Conservation (phyloP, 2,329 filamentous ascomycete genomes). For the Penicillium sp. region DNA sequence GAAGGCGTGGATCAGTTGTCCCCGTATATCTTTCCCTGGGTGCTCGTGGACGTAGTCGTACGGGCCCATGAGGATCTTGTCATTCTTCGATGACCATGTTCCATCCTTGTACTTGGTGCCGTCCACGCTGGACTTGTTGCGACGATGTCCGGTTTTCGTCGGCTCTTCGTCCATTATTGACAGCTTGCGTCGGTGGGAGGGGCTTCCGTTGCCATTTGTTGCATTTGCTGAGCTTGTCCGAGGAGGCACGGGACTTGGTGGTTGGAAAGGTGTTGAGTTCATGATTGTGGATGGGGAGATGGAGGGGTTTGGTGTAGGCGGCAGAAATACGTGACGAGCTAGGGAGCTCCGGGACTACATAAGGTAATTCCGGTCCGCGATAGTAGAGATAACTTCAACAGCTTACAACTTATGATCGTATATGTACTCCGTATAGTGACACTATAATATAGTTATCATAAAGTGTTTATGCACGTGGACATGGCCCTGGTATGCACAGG, state of each 20-base stretch:
- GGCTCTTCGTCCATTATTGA: constrained; percentile 56
- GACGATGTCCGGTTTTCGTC: constrained; percentile 31
- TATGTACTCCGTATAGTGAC: not conserved
- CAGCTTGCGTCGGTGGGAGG: constrained; percentile 8
- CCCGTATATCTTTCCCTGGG: constrained; percentile 47
- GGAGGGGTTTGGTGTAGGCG: constrained; percentile 6
- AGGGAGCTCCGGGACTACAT: not conserved
- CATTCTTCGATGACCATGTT: constrained; percentile 40
- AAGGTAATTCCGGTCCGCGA: not conserved
- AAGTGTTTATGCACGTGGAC: not conserved
- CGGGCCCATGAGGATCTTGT: constrained; percentile 44
- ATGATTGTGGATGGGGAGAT: constrained; percentile 23
- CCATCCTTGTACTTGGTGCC: constrained; percentile 40
- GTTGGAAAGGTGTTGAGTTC: constrained; percentile 41
- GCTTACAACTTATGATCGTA: not conserved
- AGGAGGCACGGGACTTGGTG: constrained; percentile 68
- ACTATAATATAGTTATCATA: not conserved
- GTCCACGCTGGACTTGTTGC: constrained; percentile 40
- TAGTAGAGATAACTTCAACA: not conserved
- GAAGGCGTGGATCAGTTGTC: constrained; percentile 46
- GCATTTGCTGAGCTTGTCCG: constrained; percentile 66
- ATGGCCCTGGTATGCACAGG: not conserved
- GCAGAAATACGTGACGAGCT: not conserved
- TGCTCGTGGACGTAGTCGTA: constrained; percentile 47
- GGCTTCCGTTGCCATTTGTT: constrained; percentile 12